A percentile compares a stretch with the other conserved stretches of the same genome.
Conservation (phyloP, 1,139 yeast species). For the Geotrichum europaeum region DNA sequence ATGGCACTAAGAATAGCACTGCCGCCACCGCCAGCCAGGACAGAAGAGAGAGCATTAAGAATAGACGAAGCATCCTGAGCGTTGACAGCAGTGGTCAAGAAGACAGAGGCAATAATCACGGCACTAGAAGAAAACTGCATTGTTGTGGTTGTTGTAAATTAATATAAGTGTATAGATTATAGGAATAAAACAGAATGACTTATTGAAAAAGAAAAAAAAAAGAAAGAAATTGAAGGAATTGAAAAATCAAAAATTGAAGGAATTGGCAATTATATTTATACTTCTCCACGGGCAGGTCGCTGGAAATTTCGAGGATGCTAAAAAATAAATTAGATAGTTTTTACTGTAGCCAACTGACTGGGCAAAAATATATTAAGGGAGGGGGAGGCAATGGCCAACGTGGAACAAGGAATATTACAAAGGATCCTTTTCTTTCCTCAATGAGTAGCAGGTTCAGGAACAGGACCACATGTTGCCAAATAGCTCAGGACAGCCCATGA, state of each 20-base stretch:
- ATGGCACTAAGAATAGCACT: neutral
- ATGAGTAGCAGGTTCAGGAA: neutral
- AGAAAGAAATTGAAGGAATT: neutral
- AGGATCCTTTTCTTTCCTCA: neutral
- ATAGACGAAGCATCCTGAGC: conserved; percentile 1
- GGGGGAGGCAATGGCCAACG: neutral
- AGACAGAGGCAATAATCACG: conserved; percentile 2
- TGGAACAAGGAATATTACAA: neutral
- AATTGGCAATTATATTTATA: neutral
- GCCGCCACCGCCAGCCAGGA: neutral
- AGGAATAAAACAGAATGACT: neutral
- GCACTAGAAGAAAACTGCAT: conserved; percentile 2
- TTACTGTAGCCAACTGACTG: no score
- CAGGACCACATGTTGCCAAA: neutral
- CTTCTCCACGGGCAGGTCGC: neutral
- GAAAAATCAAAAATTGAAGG: neutral
- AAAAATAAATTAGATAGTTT: no score
- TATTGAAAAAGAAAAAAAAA: neutral
- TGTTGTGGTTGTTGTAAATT: neutral
- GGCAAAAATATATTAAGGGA: no score
- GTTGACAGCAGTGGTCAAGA: neutral
- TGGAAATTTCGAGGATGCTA: neutral
- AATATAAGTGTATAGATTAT: neutral
- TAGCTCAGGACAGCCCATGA: neutral
- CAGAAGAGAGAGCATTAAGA: conserved; percentile 5